Conservation (phyloP, 2,329 filamentous ascomycete species). For the Aspergillus latus region DNA sequence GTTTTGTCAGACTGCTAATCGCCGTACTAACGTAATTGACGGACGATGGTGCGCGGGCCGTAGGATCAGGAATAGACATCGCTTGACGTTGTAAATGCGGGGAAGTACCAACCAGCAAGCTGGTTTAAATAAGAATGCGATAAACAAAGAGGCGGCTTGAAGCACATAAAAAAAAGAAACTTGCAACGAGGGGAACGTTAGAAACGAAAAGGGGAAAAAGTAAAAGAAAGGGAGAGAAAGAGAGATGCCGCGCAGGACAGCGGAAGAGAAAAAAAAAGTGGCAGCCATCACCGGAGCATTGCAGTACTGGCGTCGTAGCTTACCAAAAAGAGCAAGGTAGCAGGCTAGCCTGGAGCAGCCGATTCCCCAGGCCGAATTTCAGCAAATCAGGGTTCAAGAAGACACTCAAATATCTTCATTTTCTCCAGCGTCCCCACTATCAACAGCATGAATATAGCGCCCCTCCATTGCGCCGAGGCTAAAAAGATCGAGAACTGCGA, state of each 20-base stretch:
- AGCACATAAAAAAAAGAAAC: neutral
- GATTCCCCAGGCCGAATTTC: neutral
- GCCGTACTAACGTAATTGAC: conserved; percentile 16
- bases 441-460: neutral
- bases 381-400: conserved; percentile 14
- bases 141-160: neutral
- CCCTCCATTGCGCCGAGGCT: conserved; percentile 4
- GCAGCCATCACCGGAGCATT: conserved; percentile 2
- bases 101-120: neutral
- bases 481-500: neutral
- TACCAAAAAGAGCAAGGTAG: conserved; percentile 10
- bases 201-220: conserved; percentile 4
- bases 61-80: neutral
- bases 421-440: conserved; percentile 5
- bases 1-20: conserved; percentile 16
- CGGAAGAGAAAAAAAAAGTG: conserved; percentile 1
- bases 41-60: conserved; percentile 16
- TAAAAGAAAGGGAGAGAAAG: conserved; percentile 6
- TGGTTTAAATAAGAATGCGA: conserved; percentile 2
- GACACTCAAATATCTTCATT: neutral
- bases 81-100: conserved; percentile 1
- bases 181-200: neutral
- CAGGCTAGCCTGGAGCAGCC: neutral
- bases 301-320: neutral
- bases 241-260: conserved; percentile 1